phyloP scores from a whole-genome alignment of 1,139 yeast species.

The Candida sanyaensis region DNA sequence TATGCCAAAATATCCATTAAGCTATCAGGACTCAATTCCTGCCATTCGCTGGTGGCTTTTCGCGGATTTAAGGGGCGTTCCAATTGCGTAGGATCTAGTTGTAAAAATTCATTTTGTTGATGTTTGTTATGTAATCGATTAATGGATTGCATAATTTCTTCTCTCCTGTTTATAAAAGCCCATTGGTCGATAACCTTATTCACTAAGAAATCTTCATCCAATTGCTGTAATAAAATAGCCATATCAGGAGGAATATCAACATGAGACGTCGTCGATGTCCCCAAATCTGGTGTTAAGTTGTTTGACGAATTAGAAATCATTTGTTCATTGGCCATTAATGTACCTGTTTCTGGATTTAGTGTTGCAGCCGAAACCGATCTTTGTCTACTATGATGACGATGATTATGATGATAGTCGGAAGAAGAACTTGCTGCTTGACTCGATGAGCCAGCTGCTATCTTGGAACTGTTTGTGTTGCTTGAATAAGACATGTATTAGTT shows the following conservation, averaged over 20 bases:
- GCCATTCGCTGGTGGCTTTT: constrained; percentile 18
- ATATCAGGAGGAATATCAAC: constrained; percentile 50
- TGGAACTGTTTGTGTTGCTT: neutral
- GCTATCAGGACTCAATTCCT: constrained; percentile 44
- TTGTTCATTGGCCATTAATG: constrained; percentile 7
- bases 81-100: constrained; percentile 43
- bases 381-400: constrained; percentile 5
- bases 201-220: constrained; percentile 46
- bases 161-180: constrained; percentile 50
- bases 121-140: constrained; percentile 38
- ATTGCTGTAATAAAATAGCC: constrained; percentile 43
- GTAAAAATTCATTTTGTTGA: constrained; percentile 21
- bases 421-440: neutral
- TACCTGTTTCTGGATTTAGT: constrained; percentile 12
- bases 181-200: constrained; percentile 49
- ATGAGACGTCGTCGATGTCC: constrained; percentile 6
- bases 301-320: constrained; percentile 8
- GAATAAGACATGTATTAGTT: neutral
- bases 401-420: neutral
- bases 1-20: constrained; percentile 72
- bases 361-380: constrained; percentile 17
- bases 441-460: neutral
- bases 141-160: constrained; percentile 46
- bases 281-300: constrained; percentile 10
- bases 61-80: constrained; percentile 65